These are phyloP conservation scores for Berkeleyomyces basicola DNA, from an alignment of 2,329 filamentous ascomycete species.

Conservation along the genomic window DNA sequence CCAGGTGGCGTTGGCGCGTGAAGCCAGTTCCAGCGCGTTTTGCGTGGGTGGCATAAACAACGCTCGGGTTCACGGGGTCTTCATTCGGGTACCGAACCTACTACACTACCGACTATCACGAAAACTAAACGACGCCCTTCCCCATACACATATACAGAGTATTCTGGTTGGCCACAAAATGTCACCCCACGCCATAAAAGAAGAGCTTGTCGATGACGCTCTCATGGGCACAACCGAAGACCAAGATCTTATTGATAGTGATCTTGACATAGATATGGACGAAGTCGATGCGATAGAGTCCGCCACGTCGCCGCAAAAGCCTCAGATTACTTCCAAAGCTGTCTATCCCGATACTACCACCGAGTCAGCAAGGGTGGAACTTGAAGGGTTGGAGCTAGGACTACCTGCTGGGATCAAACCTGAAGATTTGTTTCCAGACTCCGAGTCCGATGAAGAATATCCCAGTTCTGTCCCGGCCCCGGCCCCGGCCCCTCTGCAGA, in stretches of 20 bases:
- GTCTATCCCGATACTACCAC: not conserved
- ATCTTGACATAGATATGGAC: slow-evolving; percentile 14
- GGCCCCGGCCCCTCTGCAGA: slow-evolving; percentile 21
- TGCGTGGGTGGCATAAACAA: not conserved
- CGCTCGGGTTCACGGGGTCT: no score
- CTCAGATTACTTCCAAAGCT: not conserved
- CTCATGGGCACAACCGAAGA: slow-evolving; percentile 21
- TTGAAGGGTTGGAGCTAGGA: slow-evolving; percentile 18
- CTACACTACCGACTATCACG: not conserved
- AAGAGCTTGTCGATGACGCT: slow-evolving; percentile 20
- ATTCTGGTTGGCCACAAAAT: not conserved
- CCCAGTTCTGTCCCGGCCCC: slow-evolving; percentile 23
- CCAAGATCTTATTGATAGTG: slow-evolving; percentile 10
- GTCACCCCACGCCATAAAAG: slow-evolving; percentile 1
- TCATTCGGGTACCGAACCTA: no score
- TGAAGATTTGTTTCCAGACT: slow-evolving; percentile 43
- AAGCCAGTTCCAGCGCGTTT: not conserved
- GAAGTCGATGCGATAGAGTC: slow-evolving; percentile 16
- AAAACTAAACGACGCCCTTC: not conserved
- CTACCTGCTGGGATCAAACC: slow-evolving; percentile 5
- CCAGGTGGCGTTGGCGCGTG: not conserved
- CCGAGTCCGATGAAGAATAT: slow-evolving; percentile 45
- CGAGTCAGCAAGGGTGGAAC: slow-evolving; percentile 30
- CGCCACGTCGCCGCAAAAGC: slow-evolving; percentile 8
- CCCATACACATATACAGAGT: not conserved